Evolutionary conservation across 371 early-diverging fungal genomes (phyloP), one percentile per base, ranked within the genome.

Genomic region (Haplosporangium sp.): DNA sequence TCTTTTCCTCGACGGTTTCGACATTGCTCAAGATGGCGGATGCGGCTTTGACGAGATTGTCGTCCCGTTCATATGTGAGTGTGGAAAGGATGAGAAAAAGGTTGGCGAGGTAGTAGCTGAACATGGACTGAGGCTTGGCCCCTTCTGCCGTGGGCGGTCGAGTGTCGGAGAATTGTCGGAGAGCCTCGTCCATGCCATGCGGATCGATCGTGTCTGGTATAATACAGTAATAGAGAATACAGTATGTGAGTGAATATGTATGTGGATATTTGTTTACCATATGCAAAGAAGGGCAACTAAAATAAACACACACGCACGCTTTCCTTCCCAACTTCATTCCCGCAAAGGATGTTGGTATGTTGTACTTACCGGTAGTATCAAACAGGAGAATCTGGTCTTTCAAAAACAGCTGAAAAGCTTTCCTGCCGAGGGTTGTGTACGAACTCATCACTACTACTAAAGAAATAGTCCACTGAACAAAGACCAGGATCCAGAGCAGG

Each of bases 1-100:
- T 40, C 43, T 57, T 45, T 21, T 79, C 59, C 0, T 45, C 55
- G 10, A 68, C 65, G 36, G 20, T 62, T 12, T 58, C 20, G 5
- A 73, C 55, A 40, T 79, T 48, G 0, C 23, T 20, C 52, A 79
- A 18, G 40, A 68, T 23, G 40, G 40, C 13, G 52, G 70, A 74
- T 0, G 86, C 87, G 37, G 80, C 47, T 36, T 70, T 70, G 13
- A 86, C 82, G 10, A 81, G 69, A 10, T 70, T 68, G 20, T 82
- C 85, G n/a, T 85, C 77, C 5, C 87, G 80, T 54, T 87, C 84
- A 45, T 87, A 87, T 9, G 84, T 72, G 21, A 86, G 61, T 11
- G 65, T 79, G 18, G 80, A 79, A 16, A 72, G 47, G 55, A 69
- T 58, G 37, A 79, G 62, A 5, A 79, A 48, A 8, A 79, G 46